Conservation (phyloP, 208 protist species). For the Angomonas ambiguus region DNA sequence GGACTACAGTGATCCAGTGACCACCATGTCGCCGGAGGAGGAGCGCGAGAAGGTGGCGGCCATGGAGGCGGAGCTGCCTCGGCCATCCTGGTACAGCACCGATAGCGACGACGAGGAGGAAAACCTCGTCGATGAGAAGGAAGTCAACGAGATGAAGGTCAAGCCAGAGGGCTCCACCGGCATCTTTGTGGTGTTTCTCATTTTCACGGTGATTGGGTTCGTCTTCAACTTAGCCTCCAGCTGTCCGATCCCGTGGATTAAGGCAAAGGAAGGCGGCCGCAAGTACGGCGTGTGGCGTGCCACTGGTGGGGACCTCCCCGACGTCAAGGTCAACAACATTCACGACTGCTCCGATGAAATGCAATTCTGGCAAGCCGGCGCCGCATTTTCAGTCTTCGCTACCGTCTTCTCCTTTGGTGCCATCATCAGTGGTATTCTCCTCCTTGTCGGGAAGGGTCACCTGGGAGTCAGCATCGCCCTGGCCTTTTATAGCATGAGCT, state of each 20-base stretch:
- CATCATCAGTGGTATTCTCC: constrained; percentile 26
- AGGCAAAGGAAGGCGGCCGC: constrained; percentile 20
- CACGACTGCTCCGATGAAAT: constrained; percentile 41
- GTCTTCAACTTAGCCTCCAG: constrained; percentile 36
- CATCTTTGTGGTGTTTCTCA: constrained; percentile 25
- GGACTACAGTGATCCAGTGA: constrained; percentile 5
- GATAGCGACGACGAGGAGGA: constrained; percentile 29
- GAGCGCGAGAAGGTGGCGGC: constrained; percentile 18
- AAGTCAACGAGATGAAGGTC: constrained; percentile 27
- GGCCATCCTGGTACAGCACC: constrained; percentile 47
- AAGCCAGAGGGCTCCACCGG: constrained; percentile 22
- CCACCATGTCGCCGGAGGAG: constrained; percentile 8
- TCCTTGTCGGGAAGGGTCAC: constrained; percentile 31
- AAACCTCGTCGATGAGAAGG: constrained; percentile 16
- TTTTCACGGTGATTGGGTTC: constrained; percentile 23
- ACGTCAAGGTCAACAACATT: constrained; percentile 24
- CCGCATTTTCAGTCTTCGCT: constrained; percentile 35
- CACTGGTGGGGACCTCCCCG: constrained; percentile 28
- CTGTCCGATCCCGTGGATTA: constrained; percentile 43
- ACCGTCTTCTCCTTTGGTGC: constrained; percentile 24
- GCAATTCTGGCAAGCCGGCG: constrained; percentile 43
- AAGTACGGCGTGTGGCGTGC: constrained; percentile 39
- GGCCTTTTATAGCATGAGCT: constrained; percentile 36
- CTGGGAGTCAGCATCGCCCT: constrained; percentile 32
- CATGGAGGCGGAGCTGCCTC: constrained; percentile 34